A percentile compares a stretch with the other conserved stretches of the same genome.
phyloP scores from a whole-genome alignment of 176 grass and related monocot genomes.

The Aechmea fasciata region DNA sequence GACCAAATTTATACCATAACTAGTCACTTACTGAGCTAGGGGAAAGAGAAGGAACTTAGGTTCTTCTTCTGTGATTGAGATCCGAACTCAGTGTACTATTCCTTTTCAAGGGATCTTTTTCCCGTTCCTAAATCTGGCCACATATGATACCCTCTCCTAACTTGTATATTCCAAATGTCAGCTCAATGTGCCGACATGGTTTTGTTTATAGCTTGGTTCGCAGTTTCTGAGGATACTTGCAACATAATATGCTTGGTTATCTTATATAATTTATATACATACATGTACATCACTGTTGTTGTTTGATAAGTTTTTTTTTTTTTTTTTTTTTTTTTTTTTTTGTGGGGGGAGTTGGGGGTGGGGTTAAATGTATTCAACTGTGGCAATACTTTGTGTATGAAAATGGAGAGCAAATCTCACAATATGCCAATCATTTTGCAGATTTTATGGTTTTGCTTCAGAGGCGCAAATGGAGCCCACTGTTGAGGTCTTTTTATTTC shows the following conservation, averaged over 20 bases:
- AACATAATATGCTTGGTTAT: too few relatives aligned
- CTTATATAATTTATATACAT: too few relatives aligned
- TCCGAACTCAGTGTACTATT: too few relatives aligned
- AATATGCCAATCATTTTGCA: constrained; percentile 24
- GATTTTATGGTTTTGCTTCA: constrained; percentile 95
- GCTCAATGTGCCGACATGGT: too few relatives aligned
- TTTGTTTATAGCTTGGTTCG: too few relatives aligned
- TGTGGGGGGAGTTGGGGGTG: neutral
- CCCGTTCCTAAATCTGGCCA: too few relatives aligned
- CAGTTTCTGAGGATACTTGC: too few relatives aligned
- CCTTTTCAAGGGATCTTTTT: too few relatives aligned
- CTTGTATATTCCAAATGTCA: too few relatives aligned
- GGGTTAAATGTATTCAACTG: constrained; percentile 5
- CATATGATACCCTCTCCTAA: too few relatives aligned
- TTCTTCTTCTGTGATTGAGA: neutral
- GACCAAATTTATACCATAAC: neutral
- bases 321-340: neutral
- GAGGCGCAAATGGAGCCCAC: constrained; percentile 67
- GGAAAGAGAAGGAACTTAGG: neutral
- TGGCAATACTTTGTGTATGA: neutral
- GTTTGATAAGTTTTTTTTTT: too few relatives aligned
- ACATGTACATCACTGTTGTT: too few relatives aligned
- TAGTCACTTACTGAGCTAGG: neutral
- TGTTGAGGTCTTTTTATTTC: constrained; percentile 28
- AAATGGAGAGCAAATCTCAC: neutral